Conservation (phyloP, 371 early-diverging fungal species). For the Smittium mucronatum region DNA sequence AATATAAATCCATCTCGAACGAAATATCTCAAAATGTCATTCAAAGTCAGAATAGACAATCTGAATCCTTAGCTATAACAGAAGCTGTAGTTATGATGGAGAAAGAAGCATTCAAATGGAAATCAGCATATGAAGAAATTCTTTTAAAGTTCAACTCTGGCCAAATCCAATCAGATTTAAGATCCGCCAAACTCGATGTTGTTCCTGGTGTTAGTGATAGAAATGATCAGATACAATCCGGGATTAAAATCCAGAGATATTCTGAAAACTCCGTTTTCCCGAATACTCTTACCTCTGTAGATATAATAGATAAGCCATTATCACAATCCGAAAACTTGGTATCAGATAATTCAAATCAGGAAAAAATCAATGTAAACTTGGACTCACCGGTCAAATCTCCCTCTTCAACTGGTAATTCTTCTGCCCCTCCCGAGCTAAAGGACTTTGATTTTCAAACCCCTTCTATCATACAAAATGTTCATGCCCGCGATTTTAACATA, state of each 20-base stretch:
- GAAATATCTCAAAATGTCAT: background rate
- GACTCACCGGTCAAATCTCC: too few relatives aligned
- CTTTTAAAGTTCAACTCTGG: background rate
- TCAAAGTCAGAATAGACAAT: background rate
- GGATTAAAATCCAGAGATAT: background rate
- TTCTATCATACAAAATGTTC: too few relatives aligned
- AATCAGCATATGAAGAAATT: background rate
- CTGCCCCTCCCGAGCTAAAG: too few relatives aligned
- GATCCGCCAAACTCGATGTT: background rate
- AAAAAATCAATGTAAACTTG: too few relatives aligned
- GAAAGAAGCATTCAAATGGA: conserved; percentile 4
- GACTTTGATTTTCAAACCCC: too few relatives aligned
- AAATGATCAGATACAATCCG: background rate
- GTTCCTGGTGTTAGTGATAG: background rate
- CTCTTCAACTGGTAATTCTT: too few relatives aligned
- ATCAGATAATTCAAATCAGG: too few relatives aligned
- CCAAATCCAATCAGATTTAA: background rate
- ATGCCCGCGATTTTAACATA: too few relatives aligned
- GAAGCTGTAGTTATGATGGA: conserved; percentile 1
- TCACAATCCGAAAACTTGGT: too few relatives aligned
- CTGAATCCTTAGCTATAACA: background rate
- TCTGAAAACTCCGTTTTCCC: background rate
- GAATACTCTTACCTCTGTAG: too few relatives aligned
- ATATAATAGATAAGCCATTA: too few relatives aligned
- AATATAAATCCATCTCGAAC: background rate